Evolutionary conservation across 2,329 filamentous ascomycete species (phyloP).

Genomic region (Aspergillus ibericus): DNA sequence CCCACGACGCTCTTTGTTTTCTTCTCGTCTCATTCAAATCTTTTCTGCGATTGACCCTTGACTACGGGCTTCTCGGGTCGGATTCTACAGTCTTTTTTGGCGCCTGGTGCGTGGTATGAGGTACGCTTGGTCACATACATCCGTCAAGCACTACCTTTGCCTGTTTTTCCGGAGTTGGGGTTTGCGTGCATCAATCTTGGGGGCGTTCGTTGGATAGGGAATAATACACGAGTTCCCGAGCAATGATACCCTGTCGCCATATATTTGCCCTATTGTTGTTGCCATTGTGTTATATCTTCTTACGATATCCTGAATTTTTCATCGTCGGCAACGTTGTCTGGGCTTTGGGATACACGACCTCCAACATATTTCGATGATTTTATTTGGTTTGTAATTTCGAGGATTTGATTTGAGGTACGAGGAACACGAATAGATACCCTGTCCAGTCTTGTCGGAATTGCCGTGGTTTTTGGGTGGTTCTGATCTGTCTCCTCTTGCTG

Average conservation of each 20-base stretch:
- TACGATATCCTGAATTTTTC: slow-evolving; percentile 20
- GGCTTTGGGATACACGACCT: slow-evolving; percentile 15
- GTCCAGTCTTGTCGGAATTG: slow-evolving; percentile 18
- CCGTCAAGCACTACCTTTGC: slow-evolving; percentile 2
- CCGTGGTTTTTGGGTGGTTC: not conserved
- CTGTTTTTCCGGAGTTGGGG: slow-evolving; percentile 18
- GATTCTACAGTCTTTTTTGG: not conserved
- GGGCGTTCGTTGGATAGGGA: slow-evolving; percentile 36
- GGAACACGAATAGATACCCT: slow-evolving; percentile 33
- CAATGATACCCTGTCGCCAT: slow-evolving; percentile 42
- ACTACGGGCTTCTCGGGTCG: not conserved
- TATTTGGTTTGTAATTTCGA: slow-evolving; percentile 14
- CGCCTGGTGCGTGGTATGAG: slow-evolving; percentile 22
- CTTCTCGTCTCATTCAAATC: slow-evolving; percentile 2
- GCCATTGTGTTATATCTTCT: slow-evolving; percentile 25
- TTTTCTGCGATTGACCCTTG: slow-evolving; percentile 17
- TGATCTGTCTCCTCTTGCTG: slow-evolving; percentile 1
- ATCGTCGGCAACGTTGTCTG: slow-evolving; percentile 7
- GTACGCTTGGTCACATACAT: slow-evolving; percentile 9
- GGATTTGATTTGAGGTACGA: slow-evolving; percentile 21
- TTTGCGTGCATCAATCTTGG: slow-evolving; percentile 16
- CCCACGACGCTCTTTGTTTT: slow-evolving; percentile 11
- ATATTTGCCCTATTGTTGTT: slow-evolving; percentile 21
- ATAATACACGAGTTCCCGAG: slow-evolving; percentile 44
- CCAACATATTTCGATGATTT: slow-evolving; percentile 10